Evolutionary conservation across 2,329 filamentous ascomycete genomes (phyloP), one percentile per base, ranked within the genome.

Genomic region (Akanthomyces dipterigenus): DNA sequence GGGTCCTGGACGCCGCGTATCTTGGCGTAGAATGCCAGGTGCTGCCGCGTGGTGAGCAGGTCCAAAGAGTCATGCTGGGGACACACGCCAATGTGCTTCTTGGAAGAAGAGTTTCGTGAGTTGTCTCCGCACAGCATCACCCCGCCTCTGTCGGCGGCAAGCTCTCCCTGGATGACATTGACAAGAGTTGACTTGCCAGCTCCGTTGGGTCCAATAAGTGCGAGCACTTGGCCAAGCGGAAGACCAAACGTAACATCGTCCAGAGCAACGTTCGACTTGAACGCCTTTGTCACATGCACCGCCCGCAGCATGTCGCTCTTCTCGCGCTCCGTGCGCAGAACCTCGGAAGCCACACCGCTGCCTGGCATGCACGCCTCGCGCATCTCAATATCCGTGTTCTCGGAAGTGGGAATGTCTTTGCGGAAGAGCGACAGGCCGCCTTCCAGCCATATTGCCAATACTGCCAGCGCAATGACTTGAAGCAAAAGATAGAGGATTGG

Each of bases 121-220:
- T 87, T 80, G 68, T 95, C 88, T 36, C 95, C 87, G 34, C 89
- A 81, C 2, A 96, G 85, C 55, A 92, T 86, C 28, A 90, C 88
- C 14, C 82, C 80, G 60, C 84, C 82, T 31, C 74, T 73, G 42
- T 82, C 84, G 0, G 91, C 89, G 45, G 84, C 82, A 26, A 92
- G 81, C 68, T 96, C 91, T 18, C 90, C 90, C 65, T 91, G 84
- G 66, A 96, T 91, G 53, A 96, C 77, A 9, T 86, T 89, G 68
- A 96, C 93, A 0, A 88, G 92, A 0, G 90, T 95, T 0, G 87
- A 90, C 69, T 96, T 96, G 56, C 91, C 91, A 1, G 91, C 91
- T 12, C 91, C 91, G 70, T 96, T 96, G 6, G 91, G 90, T 0
- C 91, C 91, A 2, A 96, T 81, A 0, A 96, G 79, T 0, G 90